Conservation (phyloP, 2,329 filamentous ascomycete genomes). For the Beauveria varroae region DNA sequence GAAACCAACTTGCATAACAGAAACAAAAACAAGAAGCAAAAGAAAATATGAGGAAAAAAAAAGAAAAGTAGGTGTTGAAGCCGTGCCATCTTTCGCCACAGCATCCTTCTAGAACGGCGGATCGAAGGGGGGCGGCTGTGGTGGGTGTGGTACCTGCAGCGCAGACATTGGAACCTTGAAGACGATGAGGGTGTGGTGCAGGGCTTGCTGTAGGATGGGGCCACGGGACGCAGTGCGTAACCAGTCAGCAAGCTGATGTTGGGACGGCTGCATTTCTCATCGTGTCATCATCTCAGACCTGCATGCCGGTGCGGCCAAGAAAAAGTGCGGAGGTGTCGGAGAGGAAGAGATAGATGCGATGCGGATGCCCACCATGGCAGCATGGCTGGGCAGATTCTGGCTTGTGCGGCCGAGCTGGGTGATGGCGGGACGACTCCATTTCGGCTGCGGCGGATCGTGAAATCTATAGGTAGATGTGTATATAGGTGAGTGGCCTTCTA, state of each 20-base stretch:
- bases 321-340: background rate
- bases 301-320: background rate
- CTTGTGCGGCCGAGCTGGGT: background rate
- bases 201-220: background rate
- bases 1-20: background rate
- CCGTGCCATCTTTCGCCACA: background rate
- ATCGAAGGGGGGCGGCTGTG: background rate
- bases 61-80: background rate
- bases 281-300: background rate
- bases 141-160: constrained; percentile 8
- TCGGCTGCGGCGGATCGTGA: background rate
- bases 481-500: background rate
- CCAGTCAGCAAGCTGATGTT: background rate
- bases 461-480: background rate
- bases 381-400: background rate
- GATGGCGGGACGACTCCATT: background rate
- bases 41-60: too few species aligned
- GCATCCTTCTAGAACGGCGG: constrained; percentile 2
- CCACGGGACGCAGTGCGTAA: background rate
- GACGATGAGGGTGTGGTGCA: background rate
- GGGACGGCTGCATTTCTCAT: background rate
- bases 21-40: background rate
- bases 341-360: too few species aligned
- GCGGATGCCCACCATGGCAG: background rate
- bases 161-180: background rate